Base-by-base conservation (phyloP, 495 filamentous ascomycete genomes). In the Penicillium odoratum region DNA sequence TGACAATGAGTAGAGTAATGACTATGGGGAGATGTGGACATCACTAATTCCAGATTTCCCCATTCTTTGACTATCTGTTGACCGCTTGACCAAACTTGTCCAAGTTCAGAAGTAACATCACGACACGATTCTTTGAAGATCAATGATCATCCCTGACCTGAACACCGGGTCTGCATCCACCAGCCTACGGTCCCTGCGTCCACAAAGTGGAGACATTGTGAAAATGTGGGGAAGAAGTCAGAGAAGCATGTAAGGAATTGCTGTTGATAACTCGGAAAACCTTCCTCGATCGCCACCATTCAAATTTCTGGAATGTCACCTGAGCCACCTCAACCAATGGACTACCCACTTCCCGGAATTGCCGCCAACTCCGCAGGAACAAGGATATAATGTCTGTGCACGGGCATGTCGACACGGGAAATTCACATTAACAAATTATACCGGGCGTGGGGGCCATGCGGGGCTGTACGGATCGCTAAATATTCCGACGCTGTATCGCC, bases 251-350 rank as follows among this genome's bases (percentile, higher is more conserved):
- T 26, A 45, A 28, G 28, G 26, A 47, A 29, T 40, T 40, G 43
- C 43, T 55, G 48, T 48, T 48, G 42, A 55, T 47, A 40, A 47
- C 45, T 56, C 53, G 53, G 53, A 40, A 40, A 56, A 56, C 53
- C 45, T 56, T 48, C 53, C 53, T 36, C 8, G 16, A 55, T 30
- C 9, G 33, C 33, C 33, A 36, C 33, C 21, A 2, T 36, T 11
- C 7, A 30, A 29, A 30, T 36, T 16, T 53, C 21, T 53, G 36
- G 44, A 18, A 16, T 44, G 51, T 53, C 51, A 53, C 51, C 51
- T 53, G 51, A 53, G 38, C 38, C 38, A 16, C 13, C 10, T 48
- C 25, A 5, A 15, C 26, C 25, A 31, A 29, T 9, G 29, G 18
- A 15, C 45, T 36, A 29, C 26, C 25, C 13, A 47, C 44, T 47